These are phyloP conservation scores for Candida methanosorbosa DNA, from an alignment of 805 yeast genomes.

Conservation along the genomic window DNA sequence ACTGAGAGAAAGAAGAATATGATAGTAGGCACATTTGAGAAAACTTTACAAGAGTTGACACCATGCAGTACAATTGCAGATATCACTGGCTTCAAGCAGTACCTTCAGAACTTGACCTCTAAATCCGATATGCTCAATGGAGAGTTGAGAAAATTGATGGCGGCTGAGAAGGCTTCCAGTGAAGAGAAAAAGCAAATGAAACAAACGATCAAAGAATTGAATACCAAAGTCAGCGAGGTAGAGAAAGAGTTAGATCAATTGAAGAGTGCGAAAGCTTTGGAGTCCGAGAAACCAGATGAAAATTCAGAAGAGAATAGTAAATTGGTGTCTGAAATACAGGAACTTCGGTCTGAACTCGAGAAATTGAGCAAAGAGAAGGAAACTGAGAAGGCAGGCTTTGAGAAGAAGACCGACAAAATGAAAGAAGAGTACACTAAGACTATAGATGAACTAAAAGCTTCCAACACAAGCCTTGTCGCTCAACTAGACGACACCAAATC, in stretches of 20 bases:
- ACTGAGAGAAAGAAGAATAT: slow-evolving; percentile 62
- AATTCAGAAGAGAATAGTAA: too few relatives aligned
- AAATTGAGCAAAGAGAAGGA: not conserved
- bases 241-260: slow-evolving; percentile 3
- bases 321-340: too few relatives aligned
- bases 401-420: slow-evolving; percentile 1
- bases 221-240: slow-evolving; percentile 4
- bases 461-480: too few relatives aligned
- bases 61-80: slow-evolving; percentile 74
- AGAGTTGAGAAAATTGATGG: slow-evolving; percentile 48
- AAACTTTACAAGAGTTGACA: slow-evolving; percentile 64
- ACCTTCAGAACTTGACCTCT: slow-evolving; percentile 50
- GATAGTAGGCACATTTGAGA: slow-evolving; percentile 56
- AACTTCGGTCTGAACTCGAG: not conserved
- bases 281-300: too few relatives aligned
- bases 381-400: not conserved
- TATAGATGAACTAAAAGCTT: not conserved
- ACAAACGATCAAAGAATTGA: slow-evolving; percentile 12
- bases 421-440: slow-evolving; percentile 1
- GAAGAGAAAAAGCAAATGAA: not conserved
- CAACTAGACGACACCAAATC: too few relatives aligned
- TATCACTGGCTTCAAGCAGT: slow-evolving; percentile 60
- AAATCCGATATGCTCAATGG: slow-evolving; percentile 53
- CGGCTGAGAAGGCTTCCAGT: slow-evolving; percentile 14
- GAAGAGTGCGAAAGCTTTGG: too few relatives aligned